A percentile compares a stretch with the other conserved stretches of the same genome.
Evolutionary conservation across 495 filamentous ascomycete species (phyloP).

Genomic region (Viridothelium virens): DNA sequence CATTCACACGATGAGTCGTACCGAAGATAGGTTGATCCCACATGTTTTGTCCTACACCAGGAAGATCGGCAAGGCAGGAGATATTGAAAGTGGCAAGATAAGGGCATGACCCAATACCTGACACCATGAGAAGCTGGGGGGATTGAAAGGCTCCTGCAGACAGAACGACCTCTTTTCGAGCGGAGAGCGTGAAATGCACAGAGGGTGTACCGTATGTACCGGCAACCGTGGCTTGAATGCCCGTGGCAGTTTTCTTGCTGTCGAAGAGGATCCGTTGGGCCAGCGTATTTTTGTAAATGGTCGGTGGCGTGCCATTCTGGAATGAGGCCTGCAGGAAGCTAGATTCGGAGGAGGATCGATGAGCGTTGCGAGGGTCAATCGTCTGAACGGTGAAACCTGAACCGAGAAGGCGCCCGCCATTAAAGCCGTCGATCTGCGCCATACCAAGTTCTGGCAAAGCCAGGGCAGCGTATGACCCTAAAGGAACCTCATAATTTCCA

Average conservation of each 20-base stretch:
- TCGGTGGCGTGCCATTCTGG: constrained; percentile 21
- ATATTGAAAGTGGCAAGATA: constrained; percentile 20
- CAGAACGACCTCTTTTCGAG: constrained; percentile 50
- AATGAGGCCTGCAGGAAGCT: constrained; percentile 36
- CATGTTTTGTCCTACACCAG: constrained; percentile 31
- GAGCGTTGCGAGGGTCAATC: constrained; percentile 32
- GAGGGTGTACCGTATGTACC: constrained; percentile 16
- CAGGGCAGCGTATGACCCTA: constrained; percentile 35
- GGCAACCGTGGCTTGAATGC: constrained; percentile 39
- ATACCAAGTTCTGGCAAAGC: constrained; percentile 38
- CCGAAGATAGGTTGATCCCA: constrained; percentile 27
- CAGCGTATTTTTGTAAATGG: constrained; percentile 36
- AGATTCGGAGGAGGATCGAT: constrained; percentile 38
- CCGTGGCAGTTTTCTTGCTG: constrained; percentile 40
- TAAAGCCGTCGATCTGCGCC: constrained; percentile 23
- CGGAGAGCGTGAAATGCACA: constrained; percentile 37
- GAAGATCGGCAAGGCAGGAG: constrained; percentile 14
- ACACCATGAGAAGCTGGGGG: constrained; percentile 27
- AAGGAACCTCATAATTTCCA: constrained; percentile 42
- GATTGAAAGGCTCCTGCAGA: constrained; percentile 41
- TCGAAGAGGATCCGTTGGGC: constrained; percentile 43
- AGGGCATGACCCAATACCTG: constrained; percentile 25
- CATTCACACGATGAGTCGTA: constrained; percentile 17
- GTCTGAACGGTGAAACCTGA: constrained; percentile 29
- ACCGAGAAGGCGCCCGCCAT: constrained; percentile 32